Conservation (phyloP, 352 stramenopile species). For the Pythium brassicae region DNA sequence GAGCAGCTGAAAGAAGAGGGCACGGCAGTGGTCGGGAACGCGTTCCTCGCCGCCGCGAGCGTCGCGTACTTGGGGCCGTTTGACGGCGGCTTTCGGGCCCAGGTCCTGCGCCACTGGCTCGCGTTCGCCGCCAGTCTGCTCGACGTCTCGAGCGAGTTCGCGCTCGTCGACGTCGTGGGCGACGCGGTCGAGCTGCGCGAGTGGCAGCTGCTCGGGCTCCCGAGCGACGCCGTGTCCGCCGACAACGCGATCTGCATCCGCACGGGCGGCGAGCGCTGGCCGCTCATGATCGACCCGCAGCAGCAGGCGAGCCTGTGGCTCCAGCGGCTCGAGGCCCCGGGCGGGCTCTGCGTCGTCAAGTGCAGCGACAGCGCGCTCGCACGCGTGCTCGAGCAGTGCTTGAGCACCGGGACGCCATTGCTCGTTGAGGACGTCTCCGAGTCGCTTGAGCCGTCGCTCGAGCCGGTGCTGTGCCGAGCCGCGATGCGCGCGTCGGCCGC, state of each 20-base stretch:
- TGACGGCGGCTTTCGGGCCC: conserved; percentile 33
- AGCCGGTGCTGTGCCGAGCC: conserved; percentile 39
- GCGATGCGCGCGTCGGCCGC: background rate
- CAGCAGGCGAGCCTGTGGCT: conserved; percentile 92
- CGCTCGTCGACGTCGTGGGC: conserved; percentile 64
- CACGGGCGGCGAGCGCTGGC: conserved; percentile 82
- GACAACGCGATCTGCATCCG: conserved; percentile 91
- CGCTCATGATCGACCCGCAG: conserved; percentile 93
- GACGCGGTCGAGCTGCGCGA: conserved; percentile 80
- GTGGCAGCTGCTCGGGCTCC: conserved; percentile 87
- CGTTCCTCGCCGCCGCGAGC: conserved; percentile 54
- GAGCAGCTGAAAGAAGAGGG: conserved; percentile 44
- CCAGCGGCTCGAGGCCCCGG: conserved; percentile 70
- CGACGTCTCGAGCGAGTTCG: conserved; percentile 40
- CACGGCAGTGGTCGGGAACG: conserved; percentile 46
- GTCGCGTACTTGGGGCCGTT: conserved; percentile 70
- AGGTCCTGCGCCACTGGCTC: conserved; percentile 33
- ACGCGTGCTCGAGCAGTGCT: conserved; percentile 30
- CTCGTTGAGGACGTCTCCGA: conserved; percentile 61
- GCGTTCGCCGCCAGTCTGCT: conserved; percentile 16
- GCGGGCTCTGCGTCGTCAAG: conserved; percentile 75
- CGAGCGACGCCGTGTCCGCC: conserved; percentile 84
- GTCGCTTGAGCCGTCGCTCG: conserved; percentile 44
- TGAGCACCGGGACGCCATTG: conserved; percentile 36
- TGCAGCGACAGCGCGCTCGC: conserved; percentile 38